Percentiles rank a stretch among this genome's conserved stretches.
Conservation (phyloP, 768 basidiomycete species). For the Mycena alexandri region DNA sequence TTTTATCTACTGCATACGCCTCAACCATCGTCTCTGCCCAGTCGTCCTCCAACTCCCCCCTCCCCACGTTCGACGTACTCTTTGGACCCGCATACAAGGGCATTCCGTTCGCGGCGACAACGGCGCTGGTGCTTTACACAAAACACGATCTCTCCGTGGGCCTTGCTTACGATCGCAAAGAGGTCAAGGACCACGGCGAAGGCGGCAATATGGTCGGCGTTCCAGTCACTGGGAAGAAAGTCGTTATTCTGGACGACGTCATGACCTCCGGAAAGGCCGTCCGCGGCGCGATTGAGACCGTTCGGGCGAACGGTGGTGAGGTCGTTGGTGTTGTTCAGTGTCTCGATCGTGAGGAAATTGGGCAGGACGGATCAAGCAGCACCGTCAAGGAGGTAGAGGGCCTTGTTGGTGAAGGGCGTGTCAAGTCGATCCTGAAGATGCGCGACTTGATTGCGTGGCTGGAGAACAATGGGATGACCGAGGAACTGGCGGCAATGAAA, state of each 20-base stretch:
- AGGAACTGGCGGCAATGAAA: constrained; percentile 79
- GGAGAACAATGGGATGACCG: constrained; percentile 71
- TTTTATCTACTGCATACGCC: constrained; percentile 87
- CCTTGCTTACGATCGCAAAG: constrained; percentile 95
- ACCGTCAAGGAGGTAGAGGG: constrained; percentile 88
- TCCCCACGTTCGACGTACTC: constrained; percentile 79
- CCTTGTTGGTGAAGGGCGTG: constrained; percentile 76
- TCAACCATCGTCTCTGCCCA: constrained; percentile 75
- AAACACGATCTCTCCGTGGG: constrained; percentile 74
- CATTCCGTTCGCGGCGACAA: constrained; percentile 91
- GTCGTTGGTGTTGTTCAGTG: constrained; percentile 91
- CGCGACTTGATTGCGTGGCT: constrained; percentile 88
- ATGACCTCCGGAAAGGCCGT: constrained; percentile 95
- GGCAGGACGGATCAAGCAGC: constrained; percentile 73
- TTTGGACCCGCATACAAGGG: constrained; percentile 99
- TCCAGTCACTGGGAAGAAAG: constrained; percentile 80
- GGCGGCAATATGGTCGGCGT: constrained; percentile 93
- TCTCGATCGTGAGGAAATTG: constrained; percentile 90
- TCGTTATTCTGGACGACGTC: constrained; percentile 95
- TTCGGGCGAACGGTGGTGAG: constrained; percentile 76
- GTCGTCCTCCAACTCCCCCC: constrained; percentile 41
- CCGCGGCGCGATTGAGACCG: constrained; percentile 82
- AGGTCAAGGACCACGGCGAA: constrained; percentile 96
- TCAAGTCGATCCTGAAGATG: constrained; percentile 88
- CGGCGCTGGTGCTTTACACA: constrained; percentile 80